phyloP scores from a whole-genome alignment of 306 rosid species.

The Cicer pinnatifidum region DNA sequence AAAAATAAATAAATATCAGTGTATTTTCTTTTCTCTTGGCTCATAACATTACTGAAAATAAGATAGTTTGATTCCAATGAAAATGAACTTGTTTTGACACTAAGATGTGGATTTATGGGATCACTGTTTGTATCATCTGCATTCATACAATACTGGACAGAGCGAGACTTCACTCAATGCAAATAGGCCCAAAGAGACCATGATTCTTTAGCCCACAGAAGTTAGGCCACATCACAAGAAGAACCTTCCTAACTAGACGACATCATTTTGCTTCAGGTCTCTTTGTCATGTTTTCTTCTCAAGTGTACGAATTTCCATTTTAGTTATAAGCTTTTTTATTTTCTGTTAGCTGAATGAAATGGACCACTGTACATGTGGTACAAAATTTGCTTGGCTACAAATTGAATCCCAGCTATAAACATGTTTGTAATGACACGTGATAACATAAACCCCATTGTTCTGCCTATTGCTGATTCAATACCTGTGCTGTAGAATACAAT shows the following conservation, averaged over 20 bases:
- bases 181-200: no score
- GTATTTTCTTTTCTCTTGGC: background rate
- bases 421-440: background rate
- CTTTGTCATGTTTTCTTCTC: no score
- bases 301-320: no score
- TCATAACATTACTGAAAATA: background rate
- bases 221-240: no score
- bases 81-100: background rate
- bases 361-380: no score
- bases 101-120: constrained; percentile 2
- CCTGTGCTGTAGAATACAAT: background rate
- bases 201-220: no score
- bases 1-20: background rate
- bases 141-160: background rate
- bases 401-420: background rate
- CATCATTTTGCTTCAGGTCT: no score
- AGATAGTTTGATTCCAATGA: background rate
- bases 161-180: background rate
- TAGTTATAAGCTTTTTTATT: no score
- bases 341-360: no score
- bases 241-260: no score
- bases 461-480: background rate
- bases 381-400: background rate
- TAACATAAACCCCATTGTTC: background rate
- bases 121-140: background rate